Conservation (phyloP, 2,329 filamentous ascomycete species). For the Alternaria dauci region DNA sequence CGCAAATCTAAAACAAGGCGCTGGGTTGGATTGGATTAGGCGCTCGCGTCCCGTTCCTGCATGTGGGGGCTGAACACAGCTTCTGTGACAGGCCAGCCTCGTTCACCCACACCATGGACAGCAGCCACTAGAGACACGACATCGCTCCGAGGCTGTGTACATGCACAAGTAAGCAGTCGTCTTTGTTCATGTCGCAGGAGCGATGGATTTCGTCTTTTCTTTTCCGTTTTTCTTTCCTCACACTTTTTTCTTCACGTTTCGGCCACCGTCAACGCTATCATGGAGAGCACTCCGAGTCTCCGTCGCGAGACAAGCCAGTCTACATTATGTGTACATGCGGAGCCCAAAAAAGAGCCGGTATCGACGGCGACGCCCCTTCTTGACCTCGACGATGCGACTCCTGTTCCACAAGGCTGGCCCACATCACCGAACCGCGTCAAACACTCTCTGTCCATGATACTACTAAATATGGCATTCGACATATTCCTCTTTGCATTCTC, state of each 20-base stretch:
- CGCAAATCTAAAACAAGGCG: background rate
- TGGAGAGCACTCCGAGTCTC: background rate
- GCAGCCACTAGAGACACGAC: background rate
- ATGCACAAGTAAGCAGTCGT: too few species aligned
- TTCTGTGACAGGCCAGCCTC: background rate
- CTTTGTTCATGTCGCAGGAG: too few species aligned
- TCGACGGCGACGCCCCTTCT: background rate
- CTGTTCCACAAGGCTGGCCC: background rate
- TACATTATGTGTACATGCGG: accelerated
- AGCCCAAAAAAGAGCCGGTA: accelerated
- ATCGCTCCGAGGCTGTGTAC: background rate
- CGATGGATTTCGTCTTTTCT: too few species aligned
- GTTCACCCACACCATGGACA: background rate
- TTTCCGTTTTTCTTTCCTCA: too few species aligned
- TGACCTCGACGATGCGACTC: background rate
- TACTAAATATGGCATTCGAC: background rate
- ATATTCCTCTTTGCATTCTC: background rate
- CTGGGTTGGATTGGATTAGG: background rate
- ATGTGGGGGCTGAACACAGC: background rate
- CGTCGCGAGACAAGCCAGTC: background rate
- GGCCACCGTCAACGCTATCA: accelerated
- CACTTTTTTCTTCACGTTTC: too few species aligned
- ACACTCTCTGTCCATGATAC: background rate
- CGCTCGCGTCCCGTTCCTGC: background rate
- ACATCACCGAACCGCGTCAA: background rate